These are phyloP conservation scores for Syzygium syzygioides DNA, from an alignment of 441 rosid species.

Conservation along the genomic window DNA sequence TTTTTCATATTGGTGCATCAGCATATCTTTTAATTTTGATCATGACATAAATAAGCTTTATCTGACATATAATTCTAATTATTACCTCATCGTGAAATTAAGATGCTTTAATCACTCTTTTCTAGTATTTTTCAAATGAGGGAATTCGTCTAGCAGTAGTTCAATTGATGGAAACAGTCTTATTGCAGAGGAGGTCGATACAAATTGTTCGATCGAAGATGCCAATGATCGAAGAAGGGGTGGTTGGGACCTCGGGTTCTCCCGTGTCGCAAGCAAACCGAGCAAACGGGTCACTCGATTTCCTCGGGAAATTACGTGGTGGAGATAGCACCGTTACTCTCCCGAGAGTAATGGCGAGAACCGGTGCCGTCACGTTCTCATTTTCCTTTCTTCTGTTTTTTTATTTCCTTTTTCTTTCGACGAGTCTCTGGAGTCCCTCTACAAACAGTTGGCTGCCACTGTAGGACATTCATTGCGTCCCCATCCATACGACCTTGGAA, in stretches of 20 bases:
- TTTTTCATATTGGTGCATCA: background rate
- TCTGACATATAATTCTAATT: background rate
- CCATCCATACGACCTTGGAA: background rate
- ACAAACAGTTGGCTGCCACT: background rate
- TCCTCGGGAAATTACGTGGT: background rate
- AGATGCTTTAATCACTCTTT: background rate
- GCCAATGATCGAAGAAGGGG: background rate
- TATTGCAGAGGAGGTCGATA: background rate
- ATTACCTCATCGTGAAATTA: background rate
- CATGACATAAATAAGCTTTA: background rate
- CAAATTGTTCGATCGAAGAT: background rate
- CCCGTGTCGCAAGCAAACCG: background rate
- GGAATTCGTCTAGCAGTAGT: background rate
- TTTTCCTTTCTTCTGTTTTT: no score
- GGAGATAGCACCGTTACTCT: background rate
- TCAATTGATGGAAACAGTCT: background rate
- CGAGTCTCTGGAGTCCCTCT: background rate
- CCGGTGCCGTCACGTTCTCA: background rate
- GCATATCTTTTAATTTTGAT: background rate
- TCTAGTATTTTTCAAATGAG: background rate
- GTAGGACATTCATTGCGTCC: background rate
- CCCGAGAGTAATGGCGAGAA: background rate
- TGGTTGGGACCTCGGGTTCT: background rate
- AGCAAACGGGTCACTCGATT: background rate
- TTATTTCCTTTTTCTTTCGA: background rate